These are phyloP conservation scores for Asclepias syriaca DNA, from an alignment of 257 asterid species.

Conservation along the genomic window DNA sequence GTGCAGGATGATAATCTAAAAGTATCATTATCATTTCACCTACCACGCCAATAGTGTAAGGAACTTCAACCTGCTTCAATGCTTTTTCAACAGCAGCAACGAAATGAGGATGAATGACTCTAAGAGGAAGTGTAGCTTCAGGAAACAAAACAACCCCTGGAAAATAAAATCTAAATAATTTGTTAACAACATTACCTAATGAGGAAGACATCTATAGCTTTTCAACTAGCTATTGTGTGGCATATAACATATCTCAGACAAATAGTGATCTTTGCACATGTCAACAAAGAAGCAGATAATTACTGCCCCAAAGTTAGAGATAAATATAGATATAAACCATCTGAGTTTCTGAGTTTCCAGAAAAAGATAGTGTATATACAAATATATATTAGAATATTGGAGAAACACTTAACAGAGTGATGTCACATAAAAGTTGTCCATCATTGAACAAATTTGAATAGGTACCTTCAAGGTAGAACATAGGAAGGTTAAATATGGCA, in stretches of 20 bases:
- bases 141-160: constrained; percentile 96
- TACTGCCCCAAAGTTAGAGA: not conserved
- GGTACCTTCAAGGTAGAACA: constrained; percentile 74
- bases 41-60: constrained; percentile 87
- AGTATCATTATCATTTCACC: constrained; percentile 23
- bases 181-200: not conserved
- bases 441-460: not conserved
- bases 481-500: constrained; percentile 61
- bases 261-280: not conserved
- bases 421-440: not conserved
- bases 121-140: constrained; percentile 90
- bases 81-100: constrained; percentile 86
- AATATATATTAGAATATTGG: not conserved
- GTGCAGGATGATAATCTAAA: constrained; percentile 9
- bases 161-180: not conserved
- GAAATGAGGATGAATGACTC: constrained; percentile 67
- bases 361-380: too few relatives aligned
- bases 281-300: not conserved
- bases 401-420: not conserved
- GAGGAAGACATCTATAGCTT: not conserved
- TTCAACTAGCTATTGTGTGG: not conserved
- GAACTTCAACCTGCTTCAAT: constrained; percentile 69
- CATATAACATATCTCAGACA: not conserved
- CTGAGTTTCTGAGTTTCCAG: not conserved
- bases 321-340: not conserved